These are phyloP conservation scores for Colletotrichum lentis DNA, from an alignment of 2,329 filamentous ascomycete species.

Conservation along the genomic window DNA sequence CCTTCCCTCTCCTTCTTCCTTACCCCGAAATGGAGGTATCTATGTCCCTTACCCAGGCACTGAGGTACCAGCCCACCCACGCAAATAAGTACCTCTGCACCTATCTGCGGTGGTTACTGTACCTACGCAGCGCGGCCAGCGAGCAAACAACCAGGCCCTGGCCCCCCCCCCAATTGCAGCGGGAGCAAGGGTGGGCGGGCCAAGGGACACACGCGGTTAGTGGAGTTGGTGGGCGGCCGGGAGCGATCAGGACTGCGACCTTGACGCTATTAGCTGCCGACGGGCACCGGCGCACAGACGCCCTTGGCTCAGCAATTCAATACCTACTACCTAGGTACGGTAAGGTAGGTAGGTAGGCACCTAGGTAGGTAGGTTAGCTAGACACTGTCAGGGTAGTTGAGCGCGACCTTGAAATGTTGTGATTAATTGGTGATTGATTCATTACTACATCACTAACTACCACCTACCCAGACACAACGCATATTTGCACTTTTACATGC, in stretches of 20 bases:
- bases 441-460: too few species aligned
- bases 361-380: too few species aligned
- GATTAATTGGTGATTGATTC: too few species aligned
- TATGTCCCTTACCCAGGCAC: not conserved
- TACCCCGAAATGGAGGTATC: not conserved
- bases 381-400: too few species aligned
- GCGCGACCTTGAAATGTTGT: too few species aligned
- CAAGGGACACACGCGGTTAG: not conserved
- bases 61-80: not conserved
- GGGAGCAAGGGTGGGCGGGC: conserved; percentile 20
- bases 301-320: conserved; percentile 20
- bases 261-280: conserved; percentile 17
- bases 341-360: not conserved
- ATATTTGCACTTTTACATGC: too few species aligned
- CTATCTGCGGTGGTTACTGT: too few species aligned
- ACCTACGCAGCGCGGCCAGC: not conserved
- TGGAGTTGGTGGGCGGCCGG: conserved; percentile 2
- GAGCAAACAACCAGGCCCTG: conserved; percentile 6
- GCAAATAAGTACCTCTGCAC: not conserved
- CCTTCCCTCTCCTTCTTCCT: not conserved
- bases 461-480: too few species aligned
- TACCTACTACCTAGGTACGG: not conserved
- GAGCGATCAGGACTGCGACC: conserved; percentile 10
- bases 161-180: conserved; percentile 20
- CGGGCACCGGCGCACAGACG: conserved; percentile 12